phyloP scores from a whole-genome alignment of 106 monocot genomes.

The Dioscorea dumetorum region DNA sequence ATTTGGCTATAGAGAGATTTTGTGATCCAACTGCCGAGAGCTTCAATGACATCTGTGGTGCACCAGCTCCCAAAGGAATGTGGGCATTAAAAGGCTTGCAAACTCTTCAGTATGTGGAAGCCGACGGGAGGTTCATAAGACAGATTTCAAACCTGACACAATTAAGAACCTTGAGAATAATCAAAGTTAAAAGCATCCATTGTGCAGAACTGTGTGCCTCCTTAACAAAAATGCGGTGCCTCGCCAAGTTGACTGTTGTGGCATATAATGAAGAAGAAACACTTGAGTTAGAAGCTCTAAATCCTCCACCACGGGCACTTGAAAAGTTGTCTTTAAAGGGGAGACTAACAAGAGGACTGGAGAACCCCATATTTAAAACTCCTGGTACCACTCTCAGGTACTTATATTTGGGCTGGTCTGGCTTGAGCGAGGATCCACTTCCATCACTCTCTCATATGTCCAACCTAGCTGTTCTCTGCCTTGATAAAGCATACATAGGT shows the following conservation, averaged over 20 bases:
- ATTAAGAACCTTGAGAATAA: conserved; percentile 16
- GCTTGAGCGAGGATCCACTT: conserved; percentile 10
- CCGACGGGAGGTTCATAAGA: background rate
- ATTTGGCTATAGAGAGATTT: conserved; percentile 6
- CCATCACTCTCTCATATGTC: background rate
- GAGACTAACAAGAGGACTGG: background rate
- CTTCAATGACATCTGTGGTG: background rate
- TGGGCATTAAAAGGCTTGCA: conserved; percentile 7
- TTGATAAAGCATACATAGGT: conserved; percentile 4
- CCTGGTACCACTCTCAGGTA: background rate
- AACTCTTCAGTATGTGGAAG: conserved; percentile 13
- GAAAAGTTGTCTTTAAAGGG: conserved; percentile 2
- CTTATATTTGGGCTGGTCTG: conserved; percentile 4
- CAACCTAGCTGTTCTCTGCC: background rate
- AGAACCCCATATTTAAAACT: background rate
- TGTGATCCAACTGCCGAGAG: background rate
- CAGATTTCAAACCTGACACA: conserved; percentile 9
- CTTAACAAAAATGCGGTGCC: conserved; percentile 11
- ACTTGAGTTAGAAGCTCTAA: background rate
- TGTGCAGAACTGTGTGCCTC: conserved; percentile 3
- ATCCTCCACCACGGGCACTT: background rate
- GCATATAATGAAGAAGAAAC: conserved; percentile 4
- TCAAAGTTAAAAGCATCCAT: conserved; percentile 6
- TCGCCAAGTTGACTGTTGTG: background rate
- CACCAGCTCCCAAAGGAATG: conserved; percentile 1